A percentile compares a stretch with the other conserved stretches of the same genome.
Evolutionary conservation across 2,329 filamentous ascomycete genomes (phyloP).

Genomic region (Fusarium robinianum): DNA sequence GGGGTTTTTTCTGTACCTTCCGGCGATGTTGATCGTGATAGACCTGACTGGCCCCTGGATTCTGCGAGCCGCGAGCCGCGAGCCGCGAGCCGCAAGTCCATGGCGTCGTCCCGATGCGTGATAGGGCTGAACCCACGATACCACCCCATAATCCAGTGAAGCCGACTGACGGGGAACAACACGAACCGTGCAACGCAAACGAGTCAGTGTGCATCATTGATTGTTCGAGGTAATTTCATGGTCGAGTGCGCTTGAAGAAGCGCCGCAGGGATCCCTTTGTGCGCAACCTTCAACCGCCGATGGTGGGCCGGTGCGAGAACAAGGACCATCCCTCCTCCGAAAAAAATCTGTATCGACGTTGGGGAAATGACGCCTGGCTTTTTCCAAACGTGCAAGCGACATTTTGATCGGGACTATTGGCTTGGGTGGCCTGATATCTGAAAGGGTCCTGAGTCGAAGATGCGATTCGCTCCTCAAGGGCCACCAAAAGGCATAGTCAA

Average conservation of each 20-base stretch:
- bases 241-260: conserved; percentile 19
- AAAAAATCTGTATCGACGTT: conserved; percentile 16
- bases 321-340: conserved; percentile 31
- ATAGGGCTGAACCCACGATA: conserved; percentile 31
- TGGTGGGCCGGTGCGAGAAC: conserved; percentile 24
- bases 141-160: conserved; percentile 22
- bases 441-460: conserved; percentile 12
- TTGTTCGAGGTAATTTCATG: conserved; percentile 29
- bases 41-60: conserved; percentile 26
- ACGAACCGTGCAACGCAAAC: conserved; percentile 13
- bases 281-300: conserved; percentile 26
- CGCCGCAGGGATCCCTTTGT: conserved; percentile 23
- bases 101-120: conserved; percentile 14
- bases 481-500: conserved; percentile 5
- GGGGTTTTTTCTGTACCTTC: conserved; percentile 17
- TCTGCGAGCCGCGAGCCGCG: conserved; percentile 21
- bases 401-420: conserved; percentile 28
- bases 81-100: conserved; percentile 24
- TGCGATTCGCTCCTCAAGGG: conserved; percentile 21
- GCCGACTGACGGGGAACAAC: conserved; percentile 12
- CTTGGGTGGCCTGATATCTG: conserved; percentile 29
- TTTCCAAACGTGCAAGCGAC: conserved; percentile 25
- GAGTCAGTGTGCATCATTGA: conserved; percentile 9
- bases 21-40: conserved; percentile 24
- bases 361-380: conserved; percentile 36